phyloP scores from a whole-genome alignment of 2,329 filamentous ascomycete species.

The Colletotrichum musae region DNA sequence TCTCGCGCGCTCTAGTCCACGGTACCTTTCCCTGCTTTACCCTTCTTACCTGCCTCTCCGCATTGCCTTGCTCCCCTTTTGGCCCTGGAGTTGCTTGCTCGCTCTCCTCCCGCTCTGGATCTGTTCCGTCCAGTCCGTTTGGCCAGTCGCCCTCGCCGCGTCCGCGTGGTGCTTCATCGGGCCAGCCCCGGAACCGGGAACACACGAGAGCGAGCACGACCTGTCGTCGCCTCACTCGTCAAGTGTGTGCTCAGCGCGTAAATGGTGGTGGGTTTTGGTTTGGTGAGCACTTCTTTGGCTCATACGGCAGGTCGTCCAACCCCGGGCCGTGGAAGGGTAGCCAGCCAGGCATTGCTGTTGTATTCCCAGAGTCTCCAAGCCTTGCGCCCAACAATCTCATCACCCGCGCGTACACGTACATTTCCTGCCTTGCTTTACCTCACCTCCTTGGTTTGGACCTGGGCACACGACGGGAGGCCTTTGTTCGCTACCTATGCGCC shows the following conservation, averaged over 20 bases:
- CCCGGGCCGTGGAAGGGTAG: neutral
- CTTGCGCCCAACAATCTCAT: conserved; percentile 11
- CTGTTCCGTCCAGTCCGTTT: neutral
- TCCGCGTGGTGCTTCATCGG: neutral
- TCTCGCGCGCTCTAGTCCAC: conserved; percentile 1
- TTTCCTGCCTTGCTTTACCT: neutral
- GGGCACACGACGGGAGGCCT: conserved; percentile 4
- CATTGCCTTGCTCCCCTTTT: conserved; percentile 7
- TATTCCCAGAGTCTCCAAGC: neutral
- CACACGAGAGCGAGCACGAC: neutral
- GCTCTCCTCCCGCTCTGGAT: neutral
- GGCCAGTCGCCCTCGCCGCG: too few relatives aligned
- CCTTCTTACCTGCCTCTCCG: too few relatives aligned
- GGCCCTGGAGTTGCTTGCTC: conserved; percentile 7
- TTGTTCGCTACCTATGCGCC: conserved; percentile 18
- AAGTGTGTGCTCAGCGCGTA: neutral
- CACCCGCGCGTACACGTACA: neutral
- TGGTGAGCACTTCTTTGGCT: conserved; percentile 3
- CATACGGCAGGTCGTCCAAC: neutral
- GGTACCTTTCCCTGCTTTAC: neutral
- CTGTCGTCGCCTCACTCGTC: conserved; percentile 2
- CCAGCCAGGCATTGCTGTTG: neutral
- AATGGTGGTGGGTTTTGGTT: neutral
- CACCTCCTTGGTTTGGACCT: conserved; percentile 16
- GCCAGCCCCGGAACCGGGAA: too few relatives aligned